Evolutionary conservation across 2,329 filamentous ascomycete species (phyloP).

Genomic region (Fusarium napiforme): DNA sequence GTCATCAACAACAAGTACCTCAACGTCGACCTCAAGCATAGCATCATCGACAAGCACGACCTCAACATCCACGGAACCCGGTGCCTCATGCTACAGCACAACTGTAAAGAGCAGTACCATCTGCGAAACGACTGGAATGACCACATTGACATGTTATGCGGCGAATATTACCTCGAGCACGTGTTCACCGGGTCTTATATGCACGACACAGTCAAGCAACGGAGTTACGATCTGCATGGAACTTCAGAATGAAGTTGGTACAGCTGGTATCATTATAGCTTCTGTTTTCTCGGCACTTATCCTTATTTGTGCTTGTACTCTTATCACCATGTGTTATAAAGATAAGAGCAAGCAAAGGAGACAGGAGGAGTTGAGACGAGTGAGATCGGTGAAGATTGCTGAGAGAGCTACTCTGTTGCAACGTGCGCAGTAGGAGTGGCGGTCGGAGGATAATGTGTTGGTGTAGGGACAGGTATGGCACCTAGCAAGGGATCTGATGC

Average conservation of each 20-base stretch:
- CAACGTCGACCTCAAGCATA: not conserved
- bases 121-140: not conserved
- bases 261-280: not conserved
- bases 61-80: not conserved
- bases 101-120: not conserved
- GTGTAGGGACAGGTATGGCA: rapidly evolving
- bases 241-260: not conserved
- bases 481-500: rapidly evolving
- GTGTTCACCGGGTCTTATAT: not conserved
- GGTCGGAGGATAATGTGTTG: rapidly evolving
- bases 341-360: not conserved
- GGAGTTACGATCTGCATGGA: not conserved
- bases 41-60: not conserved
- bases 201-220: not conserved
- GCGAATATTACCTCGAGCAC: not conserved
- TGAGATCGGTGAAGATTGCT: not conserved
- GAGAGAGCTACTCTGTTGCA: not conserved
- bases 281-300: not conserved
- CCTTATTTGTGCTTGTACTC: not conserved
- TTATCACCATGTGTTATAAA: not conserved
- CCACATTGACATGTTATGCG: not conserved
- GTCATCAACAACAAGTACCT: not conserved
- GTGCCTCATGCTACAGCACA: not conserved
- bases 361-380: not conserved
- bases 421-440: not conserved